These are phyloP conservation scores for Prunus fruticosa DNA, from an alignment of 306 rosid species.

Conservation along the genomic window DNA sequence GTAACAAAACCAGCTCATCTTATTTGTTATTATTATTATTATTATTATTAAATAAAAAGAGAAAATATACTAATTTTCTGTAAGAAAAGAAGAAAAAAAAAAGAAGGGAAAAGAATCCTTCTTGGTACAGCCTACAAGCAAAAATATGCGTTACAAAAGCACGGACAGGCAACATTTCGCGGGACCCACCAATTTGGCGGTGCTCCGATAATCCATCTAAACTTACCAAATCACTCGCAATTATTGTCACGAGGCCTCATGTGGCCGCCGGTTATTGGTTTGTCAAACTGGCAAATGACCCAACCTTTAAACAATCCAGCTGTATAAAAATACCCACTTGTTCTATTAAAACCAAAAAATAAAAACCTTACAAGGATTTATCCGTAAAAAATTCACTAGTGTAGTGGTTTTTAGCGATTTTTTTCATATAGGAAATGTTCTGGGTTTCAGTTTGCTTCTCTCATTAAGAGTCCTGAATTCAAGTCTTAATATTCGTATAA, in stretches of 20 bases:
- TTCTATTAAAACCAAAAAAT: neutral
- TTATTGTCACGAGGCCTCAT: slow-evolving; percentile 28
- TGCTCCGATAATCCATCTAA: slow-evolving; percentile 10
- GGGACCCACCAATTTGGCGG: slow-evolving; percentile 14
- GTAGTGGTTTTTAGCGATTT: accelerated
- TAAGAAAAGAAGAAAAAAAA: no score
- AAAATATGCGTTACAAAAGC: neutral
- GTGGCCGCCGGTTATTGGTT: slow-evolving; percentile 38
- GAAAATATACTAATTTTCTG: no score
- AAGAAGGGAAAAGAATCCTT: neutral
- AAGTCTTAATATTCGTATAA: no score
- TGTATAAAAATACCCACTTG: slow-evolving; percentile 22
- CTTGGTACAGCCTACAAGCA: neutral
- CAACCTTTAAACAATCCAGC: slow-evolving; percentile 41
- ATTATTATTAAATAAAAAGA: neutral
- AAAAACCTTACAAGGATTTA: no score
- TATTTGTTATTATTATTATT: neutral
- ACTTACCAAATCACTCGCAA: slow-evolving; percentile 6
- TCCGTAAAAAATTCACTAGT: accelerated
- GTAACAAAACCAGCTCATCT: neutral
- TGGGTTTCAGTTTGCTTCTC: no score
- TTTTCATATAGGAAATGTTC: accelerated
- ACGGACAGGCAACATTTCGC: neutral
- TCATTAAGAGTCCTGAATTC: accelerated
- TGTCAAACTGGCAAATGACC: slow-evolving; percentile 20